Evolutionary conservation across 2,329 filamentous ascomycete genomes (phyloP), one percentile per base, ranked within the genome.

Genomic region (Xylaria sp.): DNA sequence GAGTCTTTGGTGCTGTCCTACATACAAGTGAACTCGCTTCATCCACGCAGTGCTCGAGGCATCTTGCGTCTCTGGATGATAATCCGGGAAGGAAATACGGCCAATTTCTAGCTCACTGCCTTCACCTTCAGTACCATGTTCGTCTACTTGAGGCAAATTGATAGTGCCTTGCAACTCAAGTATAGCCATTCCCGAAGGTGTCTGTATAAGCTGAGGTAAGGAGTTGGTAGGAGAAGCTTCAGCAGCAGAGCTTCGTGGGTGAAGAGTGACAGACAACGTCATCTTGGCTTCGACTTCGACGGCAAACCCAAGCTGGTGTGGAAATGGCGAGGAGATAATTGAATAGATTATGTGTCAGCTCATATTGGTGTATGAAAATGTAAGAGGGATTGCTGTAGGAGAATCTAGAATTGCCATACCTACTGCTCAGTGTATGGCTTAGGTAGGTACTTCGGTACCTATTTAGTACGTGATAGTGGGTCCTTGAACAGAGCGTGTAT

Each of bases 91-190:
- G 33, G 90, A 84, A 31, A 96, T 83, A 59, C 86, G 88, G 33
- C 93, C 93, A 67, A 96, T 82, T 25, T 82, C 78, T 1, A 86
- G 85, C 55, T 75, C 73, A 37, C 77, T 64, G 4, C 73, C 51
- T 21, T 74, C 66, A 25, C 75, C 67, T 54, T 79, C 69, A 9
- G 70, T 68, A 12, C 70, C 66, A 23, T 77, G 72, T n/a, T 74
- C 69, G 25, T 72, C 70, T 31, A 75, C 68, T 2, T 78, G 66
- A 7, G 92, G 89, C 1, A 93, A 82, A 76, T 96, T 94, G 78
- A 99, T 89, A 14, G 87, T 92, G 64, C 94, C 95, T 81, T 99
- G 95, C 14, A 99, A 86, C 79, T 98, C 95, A 60, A 99, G 82
- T 47, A 99, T 83, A 17, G 94, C 94, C 42, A 97, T 86, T 53